Evolutionary conservation across 2,329 filamentous ascomycete species (phyloP), one percentile per base, ranked within the genome.

Genomic region (Monosporascus sp.): DNA sequence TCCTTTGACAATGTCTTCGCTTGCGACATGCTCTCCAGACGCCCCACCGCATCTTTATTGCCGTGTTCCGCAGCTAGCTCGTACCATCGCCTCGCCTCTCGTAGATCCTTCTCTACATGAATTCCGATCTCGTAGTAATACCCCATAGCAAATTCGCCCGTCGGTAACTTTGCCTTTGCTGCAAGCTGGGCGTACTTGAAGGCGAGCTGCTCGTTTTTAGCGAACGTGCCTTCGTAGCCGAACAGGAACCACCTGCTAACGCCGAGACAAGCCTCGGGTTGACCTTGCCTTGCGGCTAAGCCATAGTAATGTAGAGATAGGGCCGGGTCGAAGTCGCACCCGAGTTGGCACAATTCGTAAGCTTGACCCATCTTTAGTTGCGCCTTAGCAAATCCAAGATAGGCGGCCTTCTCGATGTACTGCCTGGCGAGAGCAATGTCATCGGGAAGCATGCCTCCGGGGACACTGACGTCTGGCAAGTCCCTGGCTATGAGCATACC

Each of bases 231-330:
- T 61, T 97, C 93, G 60, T 94, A 92, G 3, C 94, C 94, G 65
- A 96, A 97, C 28, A 99, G 79, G 68, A 97, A 99, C 94, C 94
- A 99, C 71, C 96, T 94, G 72, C 93, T 97, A 56, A 99, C 91
- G 28, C 93, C 91, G 72, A 99, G 88, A 55, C 96, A 91, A 0
- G 93, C 94, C 69, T 99, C 94, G 0, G 91, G 79, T 64, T 97
- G 91, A 18, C 92, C 93, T 72, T 97, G 94, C 59, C 89, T 86
- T 14, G 94, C 89, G 22, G 94, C 93, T 35, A 99, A 79, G 38
- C 91, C 90, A 66, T 97, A 97, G 75, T 99, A 99, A 68, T 99
- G 94, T 51, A 99, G 74, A 1, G 93, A 97, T 54, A 95, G 81
- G 1, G 91, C 88, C 1, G 94, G 92, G 64, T 95, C 91, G 71